Conservation (phyloP, 2,329 filamentous ascomycete species). For the Fusarium dlaminii region DNA sequence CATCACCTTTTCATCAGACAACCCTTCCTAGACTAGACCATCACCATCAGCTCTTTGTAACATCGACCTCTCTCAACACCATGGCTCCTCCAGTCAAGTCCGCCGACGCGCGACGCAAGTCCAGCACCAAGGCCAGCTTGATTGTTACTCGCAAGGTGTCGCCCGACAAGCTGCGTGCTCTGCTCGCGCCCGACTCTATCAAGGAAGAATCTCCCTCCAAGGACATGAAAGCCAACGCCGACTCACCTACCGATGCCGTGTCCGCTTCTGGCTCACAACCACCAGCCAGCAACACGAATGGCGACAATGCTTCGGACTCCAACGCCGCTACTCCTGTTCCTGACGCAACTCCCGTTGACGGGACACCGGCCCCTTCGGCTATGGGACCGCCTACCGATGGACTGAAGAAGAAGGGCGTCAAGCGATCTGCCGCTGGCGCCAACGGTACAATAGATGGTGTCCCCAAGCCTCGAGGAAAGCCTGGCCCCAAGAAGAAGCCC, state of each 20-base stretch:
- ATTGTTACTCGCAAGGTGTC: slow-evolving; percentile 65
- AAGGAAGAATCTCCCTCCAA: slow-evolving; percentile 56
- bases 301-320: slow-evolving; percentile 68
- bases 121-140: slow-evolving; percentile 48
- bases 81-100: slow-evolving; percentile 51
- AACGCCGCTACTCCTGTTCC: slow-evolving; percentile 67
- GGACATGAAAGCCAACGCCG: slow-evolving; percentile 51
- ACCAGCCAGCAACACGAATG: slow-evolving; percentile 54
- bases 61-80: slow-evolving; percentile 13
- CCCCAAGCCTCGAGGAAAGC: slow-evolving; percentile 83
- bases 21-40: slow-evolving; percentile 6
- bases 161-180: slow-evolving; percentile 59
- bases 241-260: slow-evolving; percentile 56
- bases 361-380: slow-evolving; percentile 63
- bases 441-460: slow-evolving; percentile 70
- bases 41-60: slow-evolving; percentile 22
- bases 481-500: slow-evolving; percentile 96
- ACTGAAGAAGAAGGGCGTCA: slow-evolving; percentile 79
- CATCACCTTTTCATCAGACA: slow-evolving; percentile 5
- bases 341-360: slow-evolving; percentile 57
- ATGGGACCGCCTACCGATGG: slow-evolving; percentile 71
- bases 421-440: slow-evolving; percentile 72
- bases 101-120: slow-evolving; percentile 51
- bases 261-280: slow-evolving; percentile 46
- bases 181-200: slow-evolving; percentile 56